Base-by-base conservation (phyloP, 2,329 filamentous ascomycete genomes). In the Cladosporium sp. region DNA sequence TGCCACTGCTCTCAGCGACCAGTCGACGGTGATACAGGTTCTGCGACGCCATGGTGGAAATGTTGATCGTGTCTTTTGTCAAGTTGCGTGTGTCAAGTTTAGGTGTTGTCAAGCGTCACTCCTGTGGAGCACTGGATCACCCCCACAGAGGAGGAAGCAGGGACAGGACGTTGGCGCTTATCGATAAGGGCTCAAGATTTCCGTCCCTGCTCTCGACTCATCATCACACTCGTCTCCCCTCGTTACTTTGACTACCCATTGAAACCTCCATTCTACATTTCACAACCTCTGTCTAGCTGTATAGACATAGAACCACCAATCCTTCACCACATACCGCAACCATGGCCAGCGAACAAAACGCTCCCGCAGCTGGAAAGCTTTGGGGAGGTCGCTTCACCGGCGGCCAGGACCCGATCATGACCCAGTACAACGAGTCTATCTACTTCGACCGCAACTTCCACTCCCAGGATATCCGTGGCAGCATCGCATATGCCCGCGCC, bases 11-110 rank as follows among this genome's bases (percentile, higher is more conserved):
- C 25, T 95, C 89, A 11, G 90, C 90, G 30, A 97, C 92, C 59
- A 83, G 88, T 43, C 92, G 86, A 57, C 91, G 86, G 56, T 88
- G 83, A 72, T 92, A 97, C 25, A 86, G 69, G 64, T 97, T 97
- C 36, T 63, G 62, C 80, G 80, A 52, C 92, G 65, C 25, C 58
- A 62, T 64, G 9, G 13, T 16, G 16, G 20, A 49, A 15, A 35
- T n/a, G n/a, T n/a, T n/a, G n/a, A 43, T 42, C 36, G 33, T 27
- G 22, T 19, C 29, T 32, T 38, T 20, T 4, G 19, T 40, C 38
- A 20, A 22, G 15, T 22, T 15, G 38, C 8, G 19, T 40, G 4
- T 40, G 38, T 22, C 38, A 22, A 5, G 38, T 7, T 35, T 8
- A 35, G 15, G 32, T 35, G n/a, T 35, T 16, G 13, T 16, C 32